A percentile compares a stretch with the other conserved stretches of the same genome.
phyloP scores from a whole-genome alignment of 352 stramenopile species.

The Phytophthora meadii region DNA sequence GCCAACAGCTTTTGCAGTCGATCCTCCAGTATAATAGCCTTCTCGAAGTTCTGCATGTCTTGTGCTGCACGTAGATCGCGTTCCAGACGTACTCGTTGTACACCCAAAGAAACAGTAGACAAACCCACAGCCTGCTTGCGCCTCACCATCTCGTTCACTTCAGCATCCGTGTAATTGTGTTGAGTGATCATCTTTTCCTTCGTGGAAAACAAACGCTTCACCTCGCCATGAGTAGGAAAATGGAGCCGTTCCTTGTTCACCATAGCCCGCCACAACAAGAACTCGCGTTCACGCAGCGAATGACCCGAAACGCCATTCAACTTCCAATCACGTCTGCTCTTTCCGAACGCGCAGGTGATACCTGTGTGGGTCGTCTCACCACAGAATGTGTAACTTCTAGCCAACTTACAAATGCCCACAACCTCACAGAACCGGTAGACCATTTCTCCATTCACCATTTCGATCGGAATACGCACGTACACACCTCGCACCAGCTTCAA shows the following conservation, averaged over 20 bases:
- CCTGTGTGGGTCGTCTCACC: constrained; percentile 76
- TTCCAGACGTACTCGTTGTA: constrained; percentile 83
- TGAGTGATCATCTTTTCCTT: constrained; percentile 78
- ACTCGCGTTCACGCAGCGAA: constrained; percentile 80
- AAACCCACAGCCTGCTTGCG: constrained; percentile 74
- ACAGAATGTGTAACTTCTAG: constrained; percentile 72
- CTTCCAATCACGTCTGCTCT: constrained; percentile 80
- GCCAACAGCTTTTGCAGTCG: constrained; percentile 65
- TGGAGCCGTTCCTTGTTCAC: constrained; percentile 82
- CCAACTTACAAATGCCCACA: constrained; percentile 64
- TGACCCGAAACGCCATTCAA: constrained; percentile 76
- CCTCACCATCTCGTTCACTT: constrained; percentile 83
- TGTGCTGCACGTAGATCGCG: constrained; percentile 79
- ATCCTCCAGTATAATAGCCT: constrained; percentile 77
- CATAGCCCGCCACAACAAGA: constrained; percentile 79
- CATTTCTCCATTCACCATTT: constrained; percentile 75
- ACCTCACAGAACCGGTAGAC: constrained; percentile 89
- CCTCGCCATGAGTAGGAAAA: constrained; percentile 77
- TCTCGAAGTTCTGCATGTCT: constrained; percentile 90
- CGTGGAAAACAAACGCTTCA: constrained; percentile 62
- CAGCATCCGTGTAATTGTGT: constrained; percentile 80
- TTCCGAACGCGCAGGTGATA: constrained; percentile 81
- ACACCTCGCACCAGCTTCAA: constrained; percentile 77
- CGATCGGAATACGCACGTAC: constrained; percentile 79
- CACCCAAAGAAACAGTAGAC: constrained; percentile 70